phyloP scores from a whole-genome alignment of 768 basidiomycete species.

The Sistotremastrum niveocremeum region DNA sequence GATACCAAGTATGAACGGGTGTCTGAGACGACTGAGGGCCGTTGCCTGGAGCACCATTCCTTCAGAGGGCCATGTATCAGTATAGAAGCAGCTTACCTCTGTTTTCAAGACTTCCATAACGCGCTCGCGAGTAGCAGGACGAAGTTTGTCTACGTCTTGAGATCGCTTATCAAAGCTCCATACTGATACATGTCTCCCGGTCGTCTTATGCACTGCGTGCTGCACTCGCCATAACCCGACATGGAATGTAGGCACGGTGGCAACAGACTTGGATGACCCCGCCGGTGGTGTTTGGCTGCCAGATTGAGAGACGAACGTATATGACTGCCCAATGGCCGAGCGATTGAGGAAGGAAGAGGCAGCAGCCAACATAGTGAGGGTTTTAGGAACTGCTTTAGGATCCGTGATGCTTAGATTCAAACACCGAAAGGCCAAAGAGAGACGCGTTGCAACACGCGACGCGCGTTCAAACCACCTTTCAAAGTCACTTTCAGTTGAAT shows the following conservation, averaged over 20 bases:
- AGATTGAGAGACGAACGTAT: constrained; percentile 42
- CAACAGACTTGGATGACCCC: constrained; percentile 17
- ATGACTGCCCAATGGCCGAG: constrained; percentile 70
- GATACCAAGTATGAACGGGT: constrained; percentile 84
- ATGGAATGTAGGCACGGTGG: constrained; percentile 37
- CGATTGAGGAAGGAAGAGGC: constrained; percentile 75
- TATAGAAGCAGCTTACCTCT: constrained; percentile 44
- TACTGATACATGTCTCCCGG: constrained; percentile 78
- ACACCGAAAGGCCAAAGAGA: too few relatives aligned
- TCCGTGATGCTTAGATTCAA: too few relatives aligned
- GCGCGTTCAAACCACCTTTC: constrained; percentile 29
- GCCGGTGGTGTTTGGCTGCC: constrained; percentile 33
- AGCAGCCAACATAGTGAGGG: constrained; percentile 51
- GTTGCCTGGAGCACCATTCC: constrained; percentile 41
- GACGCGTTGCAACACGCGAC: constrained; percentile 20
- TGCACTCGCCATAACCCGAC: constrained; percentile 88
- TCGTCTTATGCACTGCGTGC: constrained; percentile 77
- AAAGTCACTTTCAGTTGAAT: constrained; percentile 26
- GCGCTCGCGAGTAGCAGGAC: constrained; percentile 51
- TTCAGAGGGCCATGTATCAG: constrained; percentile 1
- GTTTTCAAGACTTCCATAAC: constrained; percentile 77
- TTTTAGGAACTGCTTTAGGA: neutral
- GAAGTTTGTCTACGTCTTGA: constrained; percentile 59
- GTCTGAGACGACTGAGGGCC: constrained; percentile 71
- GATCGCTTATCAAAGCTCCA: constrained; percentile 85